These are phyloP conservation scores for Spatholobus suberectus DNA, from an alignment of 306 rosid genomes.

Conservation along the genomic window DNA sequence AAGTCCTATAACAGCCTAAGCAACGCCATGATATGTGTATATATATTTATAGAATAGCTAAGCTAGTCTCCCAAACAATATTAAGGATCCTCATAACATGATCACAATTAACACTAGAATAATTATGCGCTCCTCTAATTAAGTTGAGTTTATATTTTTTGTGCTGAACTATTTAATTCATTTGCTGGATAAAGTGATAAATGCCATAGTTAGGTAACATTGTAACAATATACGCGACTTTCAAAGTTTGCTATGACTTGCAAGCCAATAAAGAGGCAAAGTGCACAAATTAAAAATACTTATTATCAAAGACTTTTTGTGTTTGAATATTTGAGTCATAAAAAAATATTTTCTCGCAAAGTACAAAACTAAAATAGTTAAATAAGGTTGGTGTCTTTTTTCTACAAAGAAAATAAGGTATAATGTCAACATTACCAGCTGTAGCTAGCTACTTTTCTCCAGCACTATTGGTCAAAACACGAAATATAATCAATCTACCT, in stretches of 20 bases:
- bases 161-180: background rate
- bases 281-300: background rate
- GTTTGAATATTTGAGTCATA: background rate
- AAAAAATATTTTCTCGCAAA: too few species aligned
- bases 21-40: background rate
- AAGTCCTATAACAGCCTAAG: background rate
- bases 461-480: background rate
- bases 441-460: background rate
- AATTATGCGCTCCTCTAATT: too few species aligned
- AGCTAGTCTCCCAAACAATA: background rate
- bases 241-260: slow-evolving; percentile 2
- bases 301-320: background rate
- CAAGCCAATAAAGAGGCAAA: background rate
- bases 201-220: background rate
- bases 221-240: background rate
- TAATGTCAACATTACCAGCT: slow-evolving; percentile 15
- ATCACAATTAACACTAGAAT: too few species aligned
- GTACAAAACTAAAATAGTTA: background rate
- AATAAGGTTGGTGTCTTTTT: background rate
- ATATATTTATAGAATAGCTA: background rate
- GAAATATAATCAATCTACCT: background rate
- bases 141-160: too few species aligned
- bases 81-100: background rate
- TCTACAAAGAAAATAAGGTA: background rate
- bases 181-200: background rate